Evolutionary conservation across 2,329 filamentous ascomycete genomes (phyloP), one percentile per base, ranked within the genome.

Genomic region (Fusarium sterilihyphosum): DNA sequence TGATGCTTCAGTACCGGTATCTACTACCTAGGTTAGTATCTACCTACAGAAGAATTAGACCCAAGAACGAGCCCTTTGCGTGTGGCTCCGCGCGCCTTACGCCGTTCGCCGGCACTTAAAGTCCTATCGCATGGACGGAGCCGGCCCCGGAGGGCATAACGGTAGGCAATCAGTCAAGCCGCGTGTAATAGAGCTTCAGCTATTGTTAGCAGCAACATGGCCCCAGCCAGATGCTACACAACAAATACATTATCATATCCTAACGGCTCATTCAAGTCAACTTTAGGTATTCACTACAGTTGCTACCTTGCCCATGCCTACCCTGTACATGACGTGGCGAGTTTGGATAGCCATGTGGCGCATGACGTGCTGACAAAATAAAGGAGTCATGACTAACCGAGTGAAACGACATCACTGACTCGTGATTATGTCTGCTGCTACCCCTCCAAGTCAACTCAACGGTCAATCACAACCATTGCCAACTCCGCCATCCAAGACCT

Each of bases 401-500:
- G 10, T 13, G 6, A 16, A 8, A 8, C 13, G 6, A 22, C 10
- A 8, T 6, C 3, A 18, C n/a, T 46, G 47, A n/a, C 8, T 46
- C 35, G 18, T 29, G 53, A 71, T 70, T 75, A 46, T 75, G 58
- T 73, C 73, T 17, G 9, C 7, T 16, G 12, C 33, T 65, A 69
- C 76, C 76, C 76, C 76, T 78, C 73, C 61, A 75, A 70, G 31
- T 49, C 46, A 35, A 52, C 38, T 49, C 46, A 35, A 52, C 38
- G 60, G 37, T 57, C 46, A 41, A 54, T 47, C 64, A 31, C 24
- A 38, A 44, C 17, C 29, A 43, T 68, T 50, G 65, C 61, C 67
- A 67, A 72, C 71, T 75, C 74, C 75, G 73, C 73, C 70, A 76
- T 69, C 67, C 58, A 52, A 63, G 57, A 77, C 71, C 77, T 78